phyloP scores from a whole-genome alignment of 371 early-diverging fungal species.

The Haplosporangium sp. region DNA sequence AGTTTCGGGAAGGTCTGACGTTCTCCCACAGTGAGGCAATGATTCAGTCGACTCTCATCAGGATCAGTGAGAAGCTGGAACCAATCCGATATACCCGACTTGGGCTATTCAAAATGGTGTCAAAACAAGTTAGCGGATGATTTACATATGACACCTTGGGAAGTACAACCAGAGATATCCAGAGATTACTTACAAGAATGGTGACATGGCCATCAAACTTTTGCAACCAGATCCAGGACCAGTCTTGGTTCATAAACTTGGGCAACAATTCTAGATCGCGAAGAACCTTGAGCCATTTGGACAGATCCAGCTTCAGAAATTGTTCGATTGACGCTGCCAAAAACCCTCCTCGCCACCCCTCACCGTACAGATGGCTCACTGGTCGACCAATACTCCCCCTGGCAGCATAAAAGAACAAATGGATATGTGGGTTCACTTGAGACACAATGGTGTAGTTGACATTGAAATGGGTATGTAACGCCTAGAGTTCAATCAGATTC shows the following conservation, averaged over 20 bases:
- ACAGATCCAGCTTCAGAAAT: constrained; percentile 83
- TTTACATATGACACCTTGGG: background rate
- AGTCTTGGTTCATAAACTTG: constrained; percentile 77
- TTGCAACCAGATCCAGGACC: constrained; percentile 87
- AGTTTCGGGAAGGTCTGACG: constrained; percentile 84
- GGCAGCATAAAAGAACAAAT: constrained; percentile 83
- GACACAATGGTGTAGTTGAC: constrained; percentile 90
- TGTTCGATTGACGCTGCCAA: constrained; percentile 83
- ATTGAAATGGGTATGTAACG: constrained; percentile 82
- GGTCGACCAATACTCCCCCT: constrained; percentile 81
- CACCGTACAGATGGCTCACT: constrained; percentile 61
- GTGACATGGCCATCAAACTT: constrained; percentile 91
- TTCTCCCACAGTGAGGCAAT: constrained; percentile 72
- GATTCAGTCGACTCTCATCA: constrained; percentile 62
- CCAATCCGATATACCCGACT: constrained; percentile 73
- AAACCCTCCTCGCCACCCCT: constrained; percentile 90
- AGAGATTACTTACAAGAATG: constrained; percentile 68
- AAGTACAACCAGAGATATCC: background rate
- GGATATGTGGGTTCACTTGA: constrained; percentile 93
- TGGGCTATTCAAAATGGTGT: constrained; percentile 59
- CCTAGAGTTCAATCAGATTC: constrained; percentile 14
- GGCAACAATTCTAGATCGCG: constrained; percentile 85
- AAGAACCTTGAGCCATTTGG: constrained; percentile 87
- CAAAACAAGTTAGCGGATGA: background rate
- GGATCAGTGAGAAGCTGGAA: constrained; percentile 80